phyloP scores from a whole-genome alignment of 176 grass and related monocot species.

The Bromus sterilis region DNA sequence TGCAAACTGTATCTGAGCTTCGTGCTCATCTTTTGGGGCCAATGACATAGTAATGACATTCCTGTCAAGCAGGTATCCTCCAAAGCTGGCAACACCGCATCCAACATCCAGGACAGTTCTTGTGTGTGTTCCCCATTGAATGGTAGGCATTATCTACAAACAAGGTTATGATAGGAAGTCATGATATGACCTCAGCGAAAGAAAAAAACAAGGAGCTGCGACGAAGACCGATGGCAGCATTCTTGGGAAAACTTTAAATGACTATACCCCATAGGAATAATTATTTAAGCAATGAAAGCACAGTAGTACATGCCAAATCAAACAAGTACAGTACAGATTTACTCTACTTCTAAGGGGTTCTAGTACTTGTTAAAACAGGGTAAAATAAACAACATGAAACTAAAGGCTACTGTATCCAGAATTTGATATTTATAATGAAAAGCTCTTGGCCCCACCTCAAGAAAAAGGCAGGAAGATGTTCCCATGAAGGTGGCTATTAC shows the following conservation, averaged over 20 bases:
- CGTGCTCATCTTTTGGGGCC: constrained; percentile 94
- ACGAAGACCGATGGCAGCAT: background rate
- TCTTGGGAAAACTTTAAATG: background rate
- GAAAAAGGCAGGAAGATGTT: background rate
- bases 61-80: constrained; percentile 75
- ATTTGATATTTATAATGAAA: background rate
- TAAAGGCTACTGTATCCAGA: background rate
- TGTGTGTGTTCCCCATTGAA: constrained; percentile 60
- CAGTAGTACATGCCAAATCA: background rate
- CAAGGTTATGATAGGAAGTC: background rate
- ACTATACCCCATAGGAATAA: background rate
- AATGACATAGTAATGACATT: constrained; percentile 92
- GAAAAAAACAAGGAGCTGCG: background rate
- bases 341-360: background rate
- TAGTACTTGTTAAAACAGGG: background rate
- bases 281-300: background rate
- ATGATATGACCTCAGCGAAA: background rate
- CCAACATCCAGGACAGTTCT: constrained; percentile 92
- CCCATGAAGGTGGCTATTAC: background rate
- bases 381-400: background rate
- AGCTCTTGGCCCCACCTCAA: background rate
- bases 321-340: background rate
- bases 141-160: constrained; percentile 55
- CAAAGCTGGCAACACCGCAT: constrained; percentile 94
- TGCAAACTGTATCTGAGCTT: constrained; percentile 96